phyloP scores from a whole-genome alignment of 768 basidiomycete genomes.

The Coprinellus micaceus region DNA sequence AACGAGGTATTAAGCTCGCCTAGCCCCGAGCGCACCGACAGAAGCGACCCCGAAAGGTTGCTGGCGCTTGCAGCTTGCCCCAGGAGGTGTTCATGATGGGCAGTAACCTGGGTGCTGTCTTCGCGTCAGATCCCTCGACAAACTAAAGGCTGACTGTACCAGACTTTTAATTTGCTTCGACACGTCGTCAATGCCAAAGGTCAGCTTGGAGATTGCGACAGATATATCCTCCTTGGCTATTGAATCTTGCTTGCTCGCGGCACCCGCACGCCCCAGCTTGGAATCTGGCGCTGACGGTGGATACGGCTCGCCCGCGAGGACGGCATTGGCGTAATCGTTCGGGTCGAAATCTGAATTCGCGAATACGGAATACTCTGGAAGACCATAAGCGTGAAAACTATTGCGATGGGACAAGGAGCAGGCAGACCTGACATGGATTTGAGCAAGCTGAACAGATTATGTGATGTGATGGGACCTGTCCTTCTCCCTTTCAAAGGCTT shows the following conservation, averaged over 20 bases:
- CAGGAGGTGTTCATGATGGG: slow-evolving; percentile 80
- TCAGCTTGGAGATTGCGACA: slow-evolving; percentile 83
- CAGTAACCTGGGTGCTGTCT: slow-evolving; percentile 55
- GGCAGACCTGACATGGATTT: slow-evolving; percentile 13
- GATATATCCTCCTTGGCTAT: slow-evolving; percentile 82
- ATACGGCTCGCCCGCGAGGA: slow-evolving; percentile 81
- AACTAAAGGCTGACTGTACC: slow-evolving; percentile 41
- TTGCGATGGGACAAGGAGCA: background rate
- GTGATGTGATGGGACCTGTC: background rate
- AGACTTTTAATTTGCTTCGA: slow-evolving; percentile 84
- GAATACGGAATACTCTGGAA: slow-evolving; percentile 72
- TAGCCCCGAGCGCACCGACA: slow-evolving; percentile 64
- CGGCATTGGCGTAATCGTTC: slow-evolving; percentile 86
- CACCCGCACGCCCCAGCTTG: slow-evolving; percentile 29
- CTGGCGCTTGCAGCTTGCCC: slow-evolving; percentile 75
- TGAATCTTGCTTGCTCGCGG: slow-evolving; percentile 39
- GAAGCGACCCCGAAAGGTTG: slow-evolving; percentile 66
- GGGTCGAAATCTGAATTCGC: slow-evolving; percentile 74
- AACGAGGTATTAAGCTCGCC: slow-evolving; percentile 71
- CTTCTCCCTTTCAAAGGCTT: background rate
- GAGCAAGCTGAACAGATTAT: background rate
- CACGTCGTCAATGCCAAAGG: slow-evolving; percentile 86
- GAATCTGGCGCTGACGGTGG: slow-evolving; percentile 34
- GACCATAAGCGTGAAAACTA: slow-evolving; percentile 28
- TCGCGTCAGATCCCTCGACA: background rate